Conservation (phyloP, 108 stramenopile genomes). For the Fragilariopsis cylindrus region DNA sequence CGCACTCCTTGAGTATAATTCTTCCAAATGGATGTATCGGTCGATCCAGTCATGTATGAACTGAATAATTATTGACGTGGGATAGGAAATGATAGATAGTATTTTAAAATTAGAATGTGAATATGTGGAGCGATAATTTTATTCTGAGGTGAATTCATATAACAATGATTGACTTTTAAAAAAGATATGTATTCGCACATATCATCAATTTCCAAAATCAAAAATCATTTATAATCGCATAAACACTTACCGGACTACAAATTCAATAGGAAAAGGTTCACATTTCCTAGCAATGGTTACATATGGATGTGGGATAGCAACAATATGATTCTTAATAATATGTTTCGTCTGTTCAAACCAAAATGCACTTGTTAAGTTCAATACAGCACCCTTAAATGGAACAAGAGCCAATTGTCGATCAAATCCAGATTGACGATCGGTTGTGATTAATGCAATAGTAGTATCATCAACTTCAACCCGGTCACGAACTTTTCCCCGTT, state of each 20-base stretch:
- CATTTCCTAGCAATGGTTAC: conserved; percentile 91
- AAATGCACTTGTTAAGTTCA: conserved; percentile 92
- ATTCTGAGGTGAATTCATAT: too few species aligned
- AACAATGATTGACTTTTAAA: background rate
- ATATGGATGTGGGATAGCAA: conserved; percentile 92
- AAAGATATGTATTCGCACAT: background rate
- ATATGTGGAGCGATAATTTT: too few species aligned
- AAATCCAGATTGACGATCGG: conserved; percentile 98
- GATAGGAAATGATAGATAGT: background rate
- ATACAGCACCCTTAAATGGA: conserved; percentile 96
- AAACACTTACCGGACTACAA: conserved; percentile 85
- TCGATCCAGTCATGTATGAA: conserved; percentile 96
- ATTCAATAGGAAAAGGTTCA: conserved; percentile 96
- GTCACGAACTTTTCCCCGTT: conserved; percentile 82
- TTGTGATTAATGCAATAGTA: conserved; percentile 89
- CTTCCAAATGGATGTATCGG: conserved; percentile 98
- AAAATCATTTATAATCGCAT: background rate
- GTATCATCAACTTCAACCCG: conserved; percentile 57
- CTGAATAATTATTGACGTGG: conserved; percentile 18
- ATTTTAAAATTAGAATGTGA: background rate
- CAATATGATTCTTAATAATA: conserved; percentile 94
- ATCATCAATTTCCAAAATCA: background rate
- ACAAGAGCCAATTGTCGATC: conserved; percentile 94
- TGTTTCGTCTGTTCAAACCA: conserved; percentile 93
- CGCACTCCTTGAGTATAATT: conserved; percentile 94